Percentiles rank a stretch among this genome's conserved stretches.
phyloP scores from a whole-genome alignment of 2,329 filamentous ascomycete genomes.

The Torrubiellomyces zombiae region DNA sequence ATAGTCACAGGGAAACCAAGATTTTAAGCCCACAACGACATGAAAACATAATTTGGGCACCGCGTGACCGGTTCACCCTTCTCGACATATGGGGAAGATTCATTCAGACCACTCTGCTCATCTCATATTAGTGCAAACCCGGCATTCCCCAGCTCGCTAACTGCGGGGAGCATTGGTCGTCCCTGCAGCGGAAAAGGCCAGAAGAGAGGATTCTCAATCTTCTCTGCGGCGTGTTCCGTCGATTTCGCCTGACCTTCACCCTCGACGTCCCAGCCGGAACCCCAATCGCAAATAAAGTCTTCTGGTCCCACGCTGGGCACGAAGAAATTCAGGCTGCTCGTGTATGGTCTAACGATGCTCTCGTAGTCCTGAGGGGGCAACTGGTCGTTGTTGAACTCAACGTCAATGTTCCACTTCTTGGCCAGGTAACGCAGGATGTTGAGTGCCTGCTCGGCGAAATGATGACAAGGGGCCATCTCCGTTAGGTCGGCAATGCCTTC shows the following conservation, averaged over 20 bases:
- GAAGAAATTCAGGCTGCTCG: constrained; percentile 40
- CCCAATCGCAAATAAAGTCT: constrained; percentile 33
- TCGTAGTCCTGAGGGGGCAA: constrained; percentile 19
- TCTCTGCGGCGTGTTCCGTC: constrained; percentile 16
- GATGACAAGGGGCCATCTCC: constrained; percentile 44
- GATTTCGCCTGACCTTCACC: constrained; percentile 5
- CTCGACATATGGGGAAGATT: too few relatives aligned
- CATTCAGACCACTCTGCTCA: too few relatives aligned
- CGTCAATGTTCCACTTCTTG: constrained; percentile 40
- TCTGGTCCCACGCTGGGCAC: constrained; percentile 29
- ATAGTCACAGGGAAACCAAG: too few relatives aligned
- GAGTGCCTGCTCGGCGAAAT: constrained; percentile 42
- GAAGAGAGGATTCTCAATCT: constrained; percentile 36
- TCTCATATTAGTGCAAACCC: constrained; percentile 37
- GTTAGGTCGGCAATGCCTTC: constrained; percentile 40
- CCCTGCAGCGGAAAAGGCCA: constrained; percentile 47
- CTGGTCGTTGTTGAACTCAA: constrained; percentile 22
- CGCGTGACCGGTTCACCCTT: too few relatives aligned
- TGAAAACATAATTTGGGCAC: too few relatives aligned
- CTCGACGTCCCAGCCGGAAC: constrained; percentile 8
- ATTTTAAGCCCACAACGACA: too few relatives aligned
- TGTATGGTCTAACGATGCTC: constrained; percentile 26
- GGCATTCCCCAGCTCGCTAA: constrained; percentile 29
- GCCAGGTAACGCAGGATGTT: constrained; percentile 42
- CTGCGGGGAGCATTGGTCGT: constrained; percentile 32